Percentiles rank a stretch among this genome's conserved stretches.
Evolutionary conservation across 768 basidiomycete genomes (phyloP).

Genomic region (Crassisporium funariophilum): DNA sequence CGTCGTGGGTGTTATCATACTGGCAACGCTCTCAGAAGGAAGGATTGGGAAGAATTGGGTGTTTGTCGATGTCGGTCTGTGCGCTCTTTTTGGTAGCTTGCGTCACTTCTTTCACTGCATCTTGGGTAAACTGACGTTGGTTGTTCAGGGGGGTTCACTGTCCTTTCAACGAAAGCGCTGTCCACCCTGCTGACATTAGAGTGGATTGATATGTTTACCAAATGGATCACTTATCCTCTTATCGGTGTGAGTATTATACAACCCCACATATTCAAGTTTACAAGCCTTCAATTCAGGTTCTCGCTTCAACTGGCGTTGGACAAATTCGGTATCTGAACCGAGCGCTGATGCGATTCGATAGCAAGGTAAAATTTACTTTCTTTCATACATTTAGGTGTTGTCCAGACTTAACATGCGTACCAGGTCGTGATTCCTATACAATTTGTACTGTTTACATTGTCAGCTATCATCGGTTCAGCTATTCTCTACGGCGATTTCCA

Average conservation of each 20-base stretch:
- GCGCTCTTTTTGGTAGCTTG: conserved; percentile 77
- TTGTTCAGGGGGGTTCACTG: conserved; percentile 83
- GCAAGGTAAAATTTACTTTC: conserved; percentile 58
- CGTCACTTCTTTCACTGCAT: background rate
- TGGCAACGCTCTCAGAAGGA: conserved; percentile 69
- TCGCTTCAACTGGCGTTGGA: conserved; percentile 73
- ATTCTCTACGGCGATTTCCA: conserved; percentile 95
- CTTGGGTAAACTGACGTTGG: too few species aligned
- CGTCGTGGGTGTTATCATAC: conserved; percentile 51
- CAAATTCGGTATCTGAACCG: conserved; percentile 85
- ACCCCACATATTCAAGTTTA: too few species aligned
- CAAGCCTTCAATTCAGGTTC: conserved; percentile 50
- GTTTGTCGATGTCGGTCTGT: conserved; percentile 85
- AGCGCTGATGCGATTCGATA: conserved; percentile 91
- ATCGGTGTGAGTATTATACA: conserved; percentile 70
- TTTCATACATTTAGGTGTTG: background rate
- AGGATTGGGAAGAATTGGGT: conserved; percentile 66
- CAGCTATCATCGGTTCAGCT: conserved; percentile 90
- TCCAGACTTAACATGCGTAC: conserved; percentile 6
- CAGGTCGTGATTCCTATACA: conserved; percentile 92
- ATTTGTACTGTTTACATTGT: conserved; percentile 93
- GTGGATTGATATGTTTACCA: conserved; percentile 74
- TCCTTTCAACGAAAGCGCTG: conserved; percentile 89
- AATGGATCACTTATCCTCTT: conserved; percentile 84
- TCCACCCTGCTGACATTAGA: conserved; percentile 82